Evolutionary conservation across 2,329 filamentous ascomycete species (phyloP).

Genomic region (Colletotrichum sp.): DNA sequence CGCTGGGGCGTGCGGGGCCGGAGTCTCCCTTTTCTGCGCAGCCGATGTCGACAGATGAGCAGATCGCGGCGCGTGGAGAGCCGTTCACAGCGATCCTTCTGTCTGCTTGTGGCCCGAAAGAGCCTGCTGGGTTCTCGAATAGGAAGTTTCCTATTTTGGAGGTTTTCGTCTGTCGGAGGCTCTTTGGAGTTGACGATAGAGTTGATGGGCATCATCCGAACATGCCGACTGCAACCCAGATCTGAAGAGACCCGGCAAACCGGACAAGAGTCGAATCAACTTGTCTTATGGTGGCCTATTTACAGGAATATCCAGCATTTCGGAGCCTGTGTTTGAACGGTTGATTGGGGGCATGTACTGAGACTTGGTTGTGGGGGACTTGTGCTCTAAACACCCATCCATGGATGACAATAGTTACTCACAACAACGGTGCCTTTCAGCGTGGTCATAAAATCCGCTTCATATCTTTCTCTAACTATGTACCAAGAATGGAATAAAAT

Average conservation of each 20-base stretch:
- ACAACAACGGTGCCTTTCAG: background rate
- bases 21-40: background rate
- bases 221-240: background rate
- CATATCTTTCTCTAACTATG: background rate
- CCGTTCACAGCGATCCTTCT: background rate
- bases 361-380: background rate
- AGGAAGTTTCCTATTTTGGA: background rate
- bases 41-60: background rate
- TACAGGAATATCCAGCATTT: background rate
- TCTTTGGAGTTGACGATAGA: background rate
- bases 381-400: background rate
- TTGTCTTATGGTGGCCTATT: background rate
- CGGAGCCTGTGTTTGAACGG: fast-evolving
- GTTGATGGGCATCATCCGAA: background rate
- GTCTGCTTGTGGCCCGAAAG: background rate
- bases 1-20: constrained; percentile 1
- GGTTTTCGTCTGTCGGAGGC: background rate
- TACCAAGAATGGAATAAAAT: background rate
- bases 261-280: background rate
- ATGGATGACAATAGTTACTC: background rate
- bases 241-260: background rate
- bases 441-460: background rate
- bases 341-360: fast-evolving
- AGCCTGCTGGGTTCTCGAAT: background rate
- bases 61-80: background rate